Percentiles rank a stretch among this genome's conserved stretches.
Evolutionary conservation across 1,139 yeast species (phyloP).

Genomic region (Nakaseomyces bracarensis): DNA sequence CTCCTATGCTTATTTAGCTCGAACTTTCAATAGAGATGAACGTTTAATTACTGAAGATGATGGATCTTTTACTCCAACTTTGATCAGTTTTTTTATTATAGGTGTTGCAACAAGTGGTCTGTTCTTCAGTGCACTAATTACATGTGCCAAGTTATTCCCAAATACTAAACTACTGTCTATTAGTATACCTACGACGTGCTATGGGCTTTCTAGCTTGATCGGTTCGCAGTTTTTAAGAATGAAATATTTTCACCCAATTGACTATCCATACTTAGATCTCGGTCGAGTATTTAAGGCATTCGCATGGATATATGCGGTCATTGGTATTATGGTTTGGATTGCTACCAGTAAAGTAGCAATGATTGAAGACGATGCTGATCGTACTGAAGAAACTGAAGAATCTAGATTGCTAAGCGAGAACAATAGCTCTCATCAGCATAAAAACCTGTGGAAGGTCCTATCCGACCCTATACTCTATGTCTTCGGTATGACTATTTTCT

Average conservation of each 20-base stretch:
- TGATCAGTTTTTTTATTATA: conserved; percentile 43
- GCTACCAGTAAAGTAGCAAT: conserved; percentile 58
- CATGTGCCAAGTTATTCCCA: conserved; percentile 80
- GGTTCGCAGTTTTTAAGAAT: conserved; percentile 46
- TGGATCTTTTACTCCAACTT: conserved; percentile 27
- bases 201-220: conserved; percentile 61
- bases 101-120: conserved; percentile 79
- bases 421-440: conserved; percentile 7
- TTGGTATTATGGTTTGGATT: conserved; percentile 53
- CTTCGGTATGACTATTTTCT: conserved; percentile 52
- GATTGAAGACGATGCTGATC: conserved; percentile 15
- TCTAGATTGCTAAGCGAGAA: conserved; percentile 11
- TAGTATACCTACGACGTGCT: conserved; percentile 79
- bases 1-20: conserved; percentile 52
- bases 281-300: conserved; percentile 50
- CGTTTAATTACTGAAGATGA: conserved; percentile 12
- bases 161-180: conserved; percentile 69
- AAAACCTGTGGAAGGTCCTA: background rate
- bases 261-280: conserved; percentile 37
- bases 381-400: conserved; percentile 24
- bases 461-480: conserved; percentile 59
- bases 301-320: conserved; percentile 45
- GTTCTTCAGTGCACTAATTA: conserved; percentile 67
- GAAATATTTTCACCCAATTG: conserved; percentile 33
- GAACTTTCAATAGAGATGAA: conserved; percentile 21